Base-by-base conservation (phyloP, 148 eudicot genomes). In the Cornus florida region DNA sequence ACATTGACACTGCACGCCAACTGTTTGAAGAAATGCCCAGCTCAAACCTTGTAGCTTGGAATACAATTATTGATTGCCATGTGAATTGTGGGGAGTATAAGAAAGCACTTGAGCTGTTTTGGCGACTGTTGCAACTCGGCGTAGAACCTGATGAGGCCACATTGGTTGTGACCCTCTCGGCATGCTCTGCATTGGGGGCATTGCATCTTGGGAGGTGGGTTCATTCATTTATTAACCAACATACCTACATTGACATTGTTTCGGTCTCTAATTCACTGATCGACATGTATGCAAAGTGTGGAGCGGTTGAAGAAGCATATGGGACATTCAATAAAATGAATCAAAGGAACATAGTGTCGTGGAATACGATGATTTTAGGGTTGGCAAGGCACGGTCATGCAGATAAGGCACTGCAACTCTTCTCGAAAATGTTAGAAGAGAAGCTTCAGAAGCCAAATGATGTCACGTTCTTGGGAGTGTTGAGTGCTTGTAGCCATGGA, bases 241-340 rank as follows among this genome's bases (percentile, higher is more conserved):
- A 82, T 60, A n/a, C 71, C 57, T 59, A 87, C 23, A 74, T 80
- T 13, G 90, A 84, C 28, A 78, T 79, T 76, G 82, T 81, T 23
- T 68, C 72, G 6, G 72, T 84, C 53, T 66, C 50, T 24, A 84
- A 80, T 38, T 77, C 90, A 41, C 83, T 91, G 68, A 77, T 89
- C 78, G 89, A 91, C 80, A 91, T 91, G 94, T 89, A 89, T 74
- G 81, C 83, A 7, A 89, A 89, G 75, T 89, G 92, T 75, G 94
- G 92, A 31, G 77, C 48, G 6, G 62, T 89, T 57, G 76, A 86
- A 48, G 85, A 83, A 76, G 90, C 88, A 9, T 65, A 60, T 32
- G 74, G 73, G 67, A 66, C 79, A 1, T 91, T 89, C 43, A 64
- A 67, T 50, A 71, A 64, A 20, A 87, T 87, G 87, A 76, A 62